Conservation (phyloP, 31 red algal genomes). For the Asparagopsis taxiformis region DNA sequence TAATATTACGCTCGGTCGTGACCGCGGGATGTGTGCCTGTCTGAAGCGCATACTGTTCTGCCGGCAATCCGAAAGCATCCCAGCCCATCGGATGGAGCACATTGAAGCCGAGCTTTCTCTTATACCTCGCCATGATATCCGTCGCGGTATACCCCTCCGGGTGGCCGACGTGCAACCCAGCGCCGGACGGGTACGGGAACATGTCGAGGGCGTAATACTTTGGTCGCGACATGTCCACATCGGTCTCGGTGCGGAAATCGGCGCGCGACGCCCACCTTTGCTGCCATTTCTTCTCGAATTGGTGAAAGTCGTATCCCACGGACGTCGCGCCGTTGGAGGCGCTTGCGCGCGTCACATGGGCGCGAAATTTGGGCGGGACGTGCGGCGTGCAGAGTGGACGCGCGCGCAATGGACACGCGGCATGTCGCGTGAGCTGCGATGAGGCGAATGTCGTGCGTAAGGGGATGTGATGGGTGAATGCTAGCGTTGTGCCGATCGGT, state of each 20-base stretch:
- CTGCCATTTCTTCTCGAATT: slow-evolving; percentile 82
- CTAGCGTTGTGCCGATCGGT: too few relatives aligned
- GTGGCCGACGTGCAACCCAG: slow-evolving; percentile 97
- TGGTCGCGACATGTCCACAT: slow-evolving; percentile 57
- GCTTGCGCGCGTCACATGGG: background rate
- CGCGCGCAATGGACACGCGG: background rate
- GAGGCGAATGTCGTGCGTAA: too few relatives aligned
- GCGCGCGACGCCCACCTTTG: slow-evolving; percentile 44
- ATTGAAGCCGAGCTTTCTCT: slow-evolving; percentile 84
- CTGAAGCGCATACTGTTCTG: slow-evolving; percentile 93
- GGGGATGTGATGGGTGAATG: background rate
- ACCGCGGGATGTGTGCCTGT: slow-evolving; percentile 89
- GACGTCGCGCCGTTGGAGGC: too few relatives aligned
- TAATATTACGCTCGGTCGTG: slow-evolving; percentile 84
- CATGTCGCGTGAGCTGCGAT: background rate
- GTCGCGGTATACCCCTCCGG: slow-evolving; percentile 98
- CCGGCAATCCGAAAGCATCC: slow-evolving; percentile 99
- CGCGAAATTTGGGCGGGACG: background rate
- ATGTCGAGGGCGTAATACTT: slow-evolving; percentile 99
- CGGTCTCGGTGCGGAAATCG: slow-evolving; percentile 16
- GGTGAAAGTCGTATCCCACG: slow-evolving; percentile 32
- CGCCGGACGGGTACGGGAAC: slow-evolving; percentile 99
- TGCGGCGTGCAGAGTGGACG: background rate
- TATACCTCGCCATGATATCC: slow-evolving; percentile 92
- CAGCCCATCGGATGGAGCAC: slow-evolving; percentile 99